These are phyloP conservation scores for Galerina marginata DNA, from an alignment of 768 basidiomycete species.

Conservation along the genomic window DNA sequence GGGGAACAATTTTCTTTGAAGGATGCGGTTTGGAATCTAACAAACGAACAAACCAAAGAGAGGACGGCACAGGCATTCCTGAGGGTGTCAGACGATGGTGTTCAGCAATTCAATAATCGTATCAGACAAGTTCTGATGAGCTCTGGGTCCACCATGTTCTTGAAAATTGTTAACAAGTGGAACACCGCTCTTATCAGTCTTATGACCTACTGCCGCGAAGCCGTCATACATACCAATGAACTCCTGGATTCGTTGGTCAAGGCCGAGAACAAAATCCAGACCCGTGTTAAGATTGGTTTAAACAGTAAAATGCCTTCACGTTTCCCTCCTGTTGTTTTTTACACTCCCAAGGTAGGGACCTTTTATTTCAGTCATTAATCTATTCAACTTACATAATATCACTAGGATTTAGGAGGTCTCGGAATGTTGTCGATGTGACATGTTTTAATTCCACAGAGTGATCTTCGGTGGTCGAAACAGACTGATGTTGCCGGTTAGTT, in stretches of 20 bases:
- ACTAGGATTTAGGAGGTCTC: constrained; percentile 90
- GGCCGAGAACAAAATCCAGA: constrained; percentile 99
- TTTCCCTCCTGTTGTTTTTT: constrained; percentile 97
- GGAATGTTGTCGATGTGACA: constrained; percentile 99
- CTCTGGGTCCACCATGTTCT: constrained; percentile 97
- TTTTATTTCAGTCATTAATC: not conserved
- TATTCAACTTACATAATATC: constrained; percentile 6
- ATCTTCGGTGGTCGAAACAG: constrained; percentile 97
- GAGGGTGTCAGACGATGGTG: constrained; percentile 95
- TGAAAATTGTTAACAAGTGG: constrained; percentile 99
- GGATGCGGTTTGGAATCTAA: constrained; percentile 96
- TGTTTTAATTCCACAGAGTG: constrained; percentile 97
- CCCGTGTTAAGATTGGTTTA: constrained; percentile 97
- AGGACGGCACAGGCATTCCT: constrained; percentile 97
- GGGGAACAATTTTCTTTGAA: constrained; percentile 97
- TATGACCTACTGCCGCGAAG: constrained; percentile 98
- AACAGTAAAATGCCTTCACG: constrained; percentile 99
- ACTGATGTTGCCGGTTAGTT: constrained; percentile 86
- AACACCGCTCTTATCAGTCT: constrained; percentile 94
- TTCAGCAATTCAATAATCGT: constrained; percentile 97
- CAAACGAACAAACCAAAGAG: constrained; percentile 97
- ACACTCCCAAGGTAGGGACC: constrained; percentile 80
- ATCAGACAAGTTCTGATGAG: constrained; percentile 98
- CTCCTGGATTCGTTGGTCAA: constrained; percentile 95
- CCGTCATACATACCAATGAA: constrained; percentile 97